Conservation (phyloP, 169 alveolate genomes). For the Plasmodium reichenowi region DNA sequence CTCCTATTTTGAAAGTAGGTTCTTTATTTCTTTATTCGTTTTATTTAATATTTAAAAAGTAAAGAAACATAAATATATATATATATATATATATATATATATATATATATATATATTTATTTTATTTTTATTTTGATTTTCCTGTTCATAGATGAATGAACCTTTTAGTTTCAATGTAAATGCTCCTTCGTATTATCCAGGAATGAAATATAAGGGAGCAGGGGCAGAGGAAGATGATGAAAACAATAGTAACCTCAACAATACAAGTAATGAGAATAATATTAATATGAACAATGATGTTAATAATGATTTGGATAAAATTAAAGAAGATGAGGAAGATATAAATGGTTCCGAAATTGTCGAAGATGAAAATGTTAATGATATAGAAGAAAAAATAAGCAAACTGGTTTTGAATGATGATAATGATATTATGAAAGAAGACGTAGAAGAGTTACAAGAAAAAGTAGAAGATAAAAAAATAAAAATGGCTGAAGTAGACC, state of each 20-base stretch:
- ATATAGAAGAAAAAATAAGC: slow-evolving; percentile 8
- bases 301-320: slow-evolving; percentile 6
- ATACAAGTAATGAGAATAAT: neutral
- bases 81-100: neutral
- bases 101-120: neutral
- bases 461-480: slow-evolving; percentile 30
- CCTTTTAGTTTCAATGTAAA: slow-evolving; percentile 64
- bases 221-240: neutral
- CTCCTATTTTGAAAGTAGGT: no score
- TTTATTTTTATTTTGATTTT: neutral
- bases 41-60: no score
- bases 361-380: neutral
- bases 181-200: slow-evolving; percentile 72
- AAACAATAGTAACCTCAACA: neutral
- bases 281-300: neutral
- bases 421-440: slow-evolving; percentile 6
- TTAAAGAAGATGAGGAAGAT: slow-evolving; percentile 7
- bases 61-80: no score
- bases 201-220: slow-evolving; percentile 34
- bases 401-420: neutral
- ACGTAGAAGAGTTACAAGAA: slow-evolving; percentile 30
- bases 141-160: slow-evolving; percentile 47
- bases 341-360: slow-evolving; percentile 9
- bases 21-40: neutral
- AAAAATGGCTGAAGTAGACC: slow-evolving; percentile 85